Evolutionary conservation across 2,329 filamentous ascomycete genomes (phyloP).

Genomic region (Eurotiales sp.): DNA sequence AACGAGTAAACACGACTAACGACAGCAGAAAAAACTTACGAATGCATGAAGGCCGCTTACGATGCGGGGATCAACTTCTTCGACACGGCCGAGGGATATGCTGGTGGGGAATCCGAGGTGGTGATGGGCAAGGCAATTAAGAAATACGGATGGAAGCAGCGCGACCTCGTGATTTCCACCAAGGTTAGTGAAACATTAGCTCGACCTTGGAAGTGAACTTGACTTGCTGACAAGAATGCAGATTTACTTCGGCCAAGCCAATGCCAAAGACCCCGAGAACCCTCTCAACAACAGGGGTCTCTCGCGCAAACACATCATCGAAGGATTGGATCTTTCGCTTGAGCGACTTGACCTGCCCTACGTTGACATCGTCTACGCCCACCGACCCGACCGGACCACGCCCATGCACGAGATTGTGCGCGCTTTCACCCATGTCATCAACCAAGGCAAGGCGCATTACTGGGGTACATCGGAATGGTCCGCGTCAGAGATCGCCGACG

Average conservation of each 20-base stretch:
- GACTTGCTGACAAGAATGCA: constrained; percentile 1
- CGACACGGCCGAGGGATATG: constrained; percentile 54
- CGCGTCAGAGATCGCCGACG: constrained; percentile 62
- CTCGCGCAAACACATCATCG: constrained; percentile 66
- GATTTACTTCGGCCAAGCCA: constrained; percentile 63
- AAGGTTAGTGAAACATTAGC: constrained; percentile 35
- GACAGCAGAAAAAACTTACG: constrained; percentile 28
- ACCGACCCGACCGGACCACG: constrained; percentile 63
- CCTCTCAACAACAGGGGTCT: constrained; percentile 65
- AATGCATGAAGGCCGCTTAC: constrained; percentile 52
- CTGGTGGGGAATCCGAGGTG: constrained; percentile 50
- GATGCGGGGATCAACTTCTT: constrained; percentile 57
- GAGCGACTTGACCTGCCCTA: constrained; percentile 62
- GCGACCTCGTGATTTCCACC: constrained; percentile 56
- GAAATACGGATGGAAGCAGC: constrained; percentile 55
- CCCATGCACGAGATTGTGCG: constrained; percentile 69
- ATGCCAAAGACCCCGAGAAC: constrained; percentile 58
- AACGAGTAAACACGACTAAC: neutral
- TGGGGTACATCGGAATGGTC: constrained; percentile 69
- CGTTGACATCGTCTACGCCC: constrained; percentile 67
- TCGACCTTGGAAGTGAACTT: neutral
- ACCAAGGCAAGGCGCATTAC: constrained; percentile 65
- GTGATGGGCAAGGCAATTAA: constrained; percentile 57
- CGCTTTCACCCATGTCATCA: constrained; percentile 67
- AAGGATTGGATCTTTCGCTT: constrained; percentile 60